Percentiles rank a stretch among this genome's conserved stretches.
phyloP scores from a whole-genome alignment of 257 asterid genomes.

The Salvia miltiorrhiza region DNA sequence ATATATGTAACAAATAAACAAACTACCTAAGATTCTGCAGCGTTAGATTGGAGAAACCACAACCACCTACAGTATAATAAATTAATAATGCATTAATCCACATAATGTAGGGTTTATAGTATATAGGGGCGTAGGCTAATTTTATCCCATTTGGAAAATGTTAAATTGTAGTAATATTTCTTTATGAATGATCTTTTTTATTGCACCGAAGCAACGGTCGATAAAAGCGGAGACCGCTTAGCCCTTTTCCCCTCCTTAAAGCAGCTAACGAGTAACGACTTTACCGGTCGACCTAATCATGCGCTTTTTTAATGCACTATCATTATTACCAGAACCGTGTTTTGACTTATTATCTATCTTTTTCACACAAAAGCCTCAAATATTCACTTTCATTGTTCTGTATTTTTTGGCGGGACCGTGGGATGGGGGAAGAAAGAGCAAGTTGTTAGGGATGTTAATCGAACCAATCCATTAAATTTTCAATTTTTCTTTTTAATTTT shows the following conservation, averaged over 20 bases:
- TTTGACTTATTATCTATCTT: not conserved
- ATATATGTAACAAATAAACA: not conserved
- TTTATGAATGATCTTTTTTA: conserved; percentile 12
- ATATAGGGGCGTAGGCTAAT: conserved; percentile 14
- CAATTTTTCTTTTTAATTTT: too few relatives aligned
- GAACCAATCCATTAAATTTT: too few relatives aligned
- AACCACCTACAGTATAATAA: too few relatives aligned
- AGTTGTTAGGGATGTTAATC: too few relatives aligned
- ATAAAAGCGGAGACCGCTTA: conserved; percentile 37
- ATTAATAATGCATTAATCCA: not conserved
- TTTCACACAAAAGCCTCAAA: not conserved
- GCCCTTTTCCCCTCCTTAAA: conserved; percentile 28
- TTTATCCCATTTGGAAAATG: not conserved
- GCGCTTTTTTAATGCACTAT: conserved; percentile 19
- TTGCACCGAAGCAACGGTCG: conserved; percentile 49
- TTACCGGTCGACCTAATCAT: conserved; percentile 49
- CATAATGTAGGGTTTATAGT: not conserved
- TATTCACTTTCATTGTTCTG: not conserved
- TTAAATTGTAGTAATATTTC: not conserved
- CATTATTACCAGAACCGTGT: conserved; percentile 21
- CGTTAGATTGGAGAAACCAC: not conserved
- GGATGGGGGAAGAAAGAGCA: not conserved
- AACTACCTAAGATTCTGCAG: not conserved
- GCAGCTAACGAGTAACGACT: conserved; percentile 54
- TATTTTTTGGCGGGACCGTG: too few relatives aligned